phyloP scores from a whole-genome alignment of 176 grass and related monocot genomes.

The Bothriochloa decipiens region DNA sequence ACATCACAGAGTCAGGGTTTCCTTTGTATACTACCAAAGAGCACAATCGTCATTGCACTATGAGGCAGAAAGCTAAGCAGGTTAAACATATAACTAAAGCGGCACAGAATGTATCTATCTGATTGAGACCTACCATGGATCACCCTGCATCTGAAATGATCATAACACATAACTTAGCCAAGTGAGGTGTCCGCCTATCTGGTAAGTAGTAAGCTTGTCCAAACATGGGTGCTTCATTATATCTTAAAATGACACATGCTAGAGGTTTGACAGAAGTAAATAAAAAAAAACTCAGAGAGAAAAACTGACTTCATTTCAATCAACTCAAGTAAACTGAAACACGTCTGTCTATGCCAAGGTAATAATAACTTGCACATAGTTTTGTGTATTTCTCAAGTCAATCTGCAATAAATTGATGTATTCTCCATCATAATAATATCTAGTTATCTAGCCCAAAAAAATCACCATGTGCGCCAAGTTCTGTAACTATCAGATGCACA shows the following conservation, averaged over 20 bases:
- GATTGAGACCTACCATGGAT: neutral
- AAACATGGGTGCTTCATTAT: neutral
- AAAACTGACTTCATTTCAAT: neutral
- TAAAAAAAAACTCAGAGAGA: neutral
- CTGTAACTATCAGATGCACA: neutral
- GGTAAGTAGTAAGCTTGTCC: neutral
- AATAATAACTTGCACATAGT: neutral
- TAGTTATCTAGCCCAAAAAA: neutral
- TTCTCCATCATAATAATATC: neutral
- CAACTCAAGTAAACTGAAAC: conserved; percentile 1
- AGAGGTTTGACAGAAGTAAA: neutral
- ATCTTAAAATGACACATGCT: conserved; percentile 19
- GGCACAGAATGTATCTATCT: neutral
- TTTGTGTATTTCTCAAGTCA: neutral
- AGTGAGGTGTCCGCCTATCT: neutral
- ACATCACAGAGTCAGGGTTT: neutral
- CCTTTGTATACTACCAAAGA: neutral
- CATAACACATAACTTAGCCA: neutral
- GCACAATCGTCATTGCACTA: neutral
- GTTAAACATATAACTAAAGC: neutral
- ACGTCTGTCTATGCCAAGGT: neutral
- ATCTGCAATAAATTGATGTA: neutral
- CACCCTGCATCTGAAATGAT: neutral
- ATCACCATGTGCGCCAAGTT: neutral
- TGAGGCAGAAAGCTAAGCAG: neutral